phyloP scores from a whole-genome alignment of 257 asterid species.

The Penstemon eatonii region DNA sequence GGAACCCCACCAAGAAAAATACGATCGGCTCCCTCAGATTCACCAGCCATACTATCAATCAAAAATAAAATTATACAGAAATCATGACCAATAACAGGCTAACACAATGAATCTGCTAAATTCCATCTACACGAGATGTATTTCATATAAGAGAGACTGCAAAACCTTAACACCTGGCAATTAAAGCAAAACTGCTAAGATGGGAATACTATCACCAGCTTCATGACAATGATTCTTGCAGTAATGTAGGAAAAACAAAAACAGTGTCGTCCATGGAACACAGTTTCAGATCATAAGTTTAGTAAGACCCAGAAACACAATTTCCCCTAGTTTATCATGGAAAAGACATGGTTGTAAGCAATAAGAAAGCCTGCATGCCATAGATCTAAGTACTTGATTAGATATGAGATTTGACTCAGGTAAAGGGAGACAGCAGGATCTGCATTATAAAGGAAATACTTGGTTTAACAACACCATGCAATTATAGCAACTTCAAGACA shows the following conservation, averaged over 20 bases:
- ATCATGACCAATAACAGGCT: conserved; percentile 7
- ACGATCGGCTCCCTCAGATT: conserved; percentile 53
- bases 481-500: too few species aligned
- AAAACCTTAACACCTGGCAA: conserved; percentile 4
- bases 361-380: background rate
- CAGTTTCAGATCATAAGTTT: conserved; percentile 14
- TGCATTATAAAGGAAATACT: background rate
- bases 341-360: background rate
- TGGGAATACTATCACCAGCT: conserved; percentile 14
- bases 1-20: conserved; percentile 64
- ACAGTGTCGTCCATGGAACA: background rate
- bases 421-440: background rate
- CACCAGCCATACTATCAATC: conserved; percentile 49
- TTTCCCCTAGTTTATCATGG: background rate
- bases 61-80: conserved; percentile 15
- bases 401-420: background rate
- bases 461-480: too few species aligned
- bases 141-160: background rate
- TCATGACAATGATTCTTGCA: conserved; percentile 21
- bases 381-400: background rate
- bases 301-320: background rate
- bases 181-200: conserved; percentile 16
- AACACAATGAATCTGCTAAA: conserved; percentile 1
- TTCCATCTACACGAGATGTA: background rate
- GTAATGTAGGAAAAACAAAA: conserved; percentile 13